A percentile compares a stretch with the other conserved stretches of the same genome.
These are phyloP conservation scores for Litchi chinensis DNA, from an alignment of 345 rosid genomes.

Conservation along the genomic window DNA sequence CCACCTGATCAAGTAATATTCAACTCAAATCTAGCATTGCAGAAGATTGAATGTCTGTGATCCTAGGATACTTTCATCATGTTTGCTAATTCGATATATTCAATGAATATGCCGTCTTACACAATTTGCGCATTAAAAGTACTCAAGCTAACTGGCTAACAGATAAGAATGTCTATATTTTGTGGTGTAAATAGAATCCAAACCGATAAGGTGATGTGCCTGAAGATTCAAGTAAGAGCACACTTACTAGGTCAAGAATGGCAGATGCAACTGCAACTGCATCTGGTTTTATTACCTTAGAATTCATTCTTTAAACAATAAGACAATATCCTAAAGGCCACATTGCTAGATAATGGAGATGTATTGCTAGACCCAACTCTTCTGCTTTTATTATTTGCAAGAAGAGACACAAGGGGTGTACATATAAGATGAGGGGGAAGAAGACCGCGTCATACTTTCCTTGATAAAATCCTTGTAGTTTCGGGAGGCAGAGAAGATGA, in stretches of 20 bases:
- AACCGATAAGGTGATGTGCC: background rate
- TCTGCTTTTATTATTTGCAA: background rate
- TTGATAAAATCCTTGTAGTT: background rate
- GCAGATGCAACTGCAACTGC: background rate
- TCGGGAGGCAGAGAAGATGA: slow-evolving; percentile 14
- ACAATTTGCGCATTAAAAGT: background rate
- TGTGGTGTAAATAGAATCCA: background rate
- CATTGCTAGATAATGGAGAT: background rate
- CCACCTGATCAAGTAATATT: background rate
- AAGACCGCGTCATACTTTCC: background rate
- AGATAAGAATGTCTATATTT: too few relatives aligned
- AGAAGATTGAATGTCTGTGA: background rate
- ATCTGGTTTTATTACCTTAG: background rate
- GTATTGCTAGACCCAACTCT: background rate
- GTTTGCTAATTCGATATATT: background rate
- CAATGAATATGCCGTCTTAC: background rate
- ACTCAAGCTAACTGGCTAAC: too few relatives aligned
- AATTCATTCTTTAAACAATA: too few relatives aligned
- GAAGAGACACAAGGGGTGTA: background rate
- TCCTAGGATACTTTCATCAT: background rate
- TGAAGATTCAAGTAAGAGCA: background rate
- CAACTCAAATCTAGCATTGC: background rate
- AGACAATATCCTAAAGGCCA: too few relatives aligned
- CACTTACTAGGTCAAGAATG: background rate
- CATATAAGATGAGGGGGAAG: slow-evolving; percentile 16